Evolutionary conservation across 441 rosid genomes (phyloP), one percentile per base, ranked within the genome.

Genomic region (Gossypium schwendimanii): DNA sequence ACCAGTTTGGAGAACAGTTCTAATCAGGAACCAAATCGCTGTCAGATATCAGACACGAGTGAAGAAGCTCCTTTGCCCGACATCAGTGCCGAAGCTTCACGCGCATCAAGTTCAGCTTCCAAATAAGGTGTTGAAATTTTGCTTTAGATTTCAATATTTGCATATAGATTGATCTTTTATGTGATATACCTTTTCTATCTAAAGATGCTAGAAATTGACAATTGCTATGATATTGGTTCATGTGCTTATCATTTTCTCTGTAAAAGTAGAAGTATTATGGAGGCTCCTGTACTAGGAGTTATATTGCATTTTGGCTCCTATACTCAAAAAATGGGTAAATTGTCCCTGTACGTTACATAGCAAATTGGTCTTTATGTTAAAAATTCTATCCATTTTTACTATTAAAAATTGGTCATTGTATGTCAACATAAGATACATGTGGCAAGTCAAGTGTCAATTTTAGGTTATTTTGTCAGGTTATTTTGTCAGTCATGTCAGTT

Each of bases 1-100:
- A 81, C 75, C 78, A 79, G 64, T 44, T 73, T 23, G 70, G 87
- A 76, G 53, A 12, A 12, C n/a, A 12, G 63, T 26, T 58, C 3
- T 58, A 12, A 24, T 58, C 63, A 7, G 14, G 63, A 58, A 24
- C 33, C 63, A 58, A 58, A 24, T 12, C 17, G 17, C 6, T 14
- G 17, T 49, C 53, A 24, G 36, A 24, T 12, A 58, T 58, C 36
- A 23, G 33, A 58, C 14, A n/a, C 60, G 0, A 10, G 6, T 9
- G 28, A 12, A 55, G 60, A 55, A 55, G 5, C 60, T 55, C 60
- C 28, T 54, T 20, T 54, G 12, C 21, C 62, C 33, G 17, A 12
- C 36, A 12, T 15, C 3, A 12, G 33, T 57, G 62, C 62, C 0
- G 7, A 57, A 23, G 62, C 62, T 57, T 23, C 62, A 57, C 5